Evolutionary conservation across 257 asterid genomes (phyloP).

Genomic region (Euphrasia confusa): DNA sequence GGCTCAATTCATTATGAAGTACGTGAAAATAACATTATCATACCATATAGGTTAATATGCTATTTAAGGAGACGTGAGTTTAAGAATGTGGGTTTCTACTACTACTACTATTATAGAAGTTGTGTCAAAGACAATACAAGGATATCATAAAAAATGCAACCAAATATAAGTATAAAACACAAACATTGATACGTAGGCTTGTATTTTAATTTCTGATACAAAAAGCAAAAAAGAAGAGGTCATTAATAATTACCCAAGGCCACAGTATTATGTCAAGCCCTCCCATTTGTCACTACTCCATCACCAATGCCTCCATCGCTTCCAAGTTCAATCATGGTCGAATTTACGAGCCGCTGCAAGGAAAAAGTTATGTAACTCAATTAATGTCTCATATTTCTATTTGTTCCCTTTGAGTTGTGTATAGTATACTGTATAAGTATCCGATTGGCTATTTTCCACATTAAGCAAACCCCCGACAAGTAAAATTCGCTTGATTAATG

Average conservation of each 20-base stretch:
- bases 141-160: too few relatives aligned
- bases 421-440: neutral
- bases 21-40: too few relatives aligned
- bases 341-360: constrained; percentile 60
- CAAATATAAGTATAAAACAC: too few relatives aligned
- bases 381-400: neutral
- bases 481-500: neutral
- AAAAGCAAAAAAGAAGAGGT: neutral
- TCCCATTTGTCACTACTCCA: constrained; percentile 37
- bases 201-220: neutral
- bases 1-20: too few relatives aligned
- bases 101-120: too few relatives aligned
- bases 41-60: too few relatives aligned
- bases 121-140: too few relatives aligned
- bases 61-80: too few relatives aligned
- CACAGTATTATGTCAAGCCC: constrained; percentile 25
- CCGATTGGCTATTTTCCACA: neutral
- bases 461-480: neutral
- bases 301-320: constrained; percentile 34
- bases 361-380: neutral
- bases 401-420: neutral
- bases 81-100: too few relatives aligned
- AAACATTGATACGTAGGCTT: too few relatives aligned
- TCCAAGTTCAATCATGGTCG: constrained; percentile 51
- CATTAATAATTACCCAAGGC: neutral